phyloP scores from a whole-genome alignment of 148 eudicot genomes.

The Rhododendron henanense region DNA sequence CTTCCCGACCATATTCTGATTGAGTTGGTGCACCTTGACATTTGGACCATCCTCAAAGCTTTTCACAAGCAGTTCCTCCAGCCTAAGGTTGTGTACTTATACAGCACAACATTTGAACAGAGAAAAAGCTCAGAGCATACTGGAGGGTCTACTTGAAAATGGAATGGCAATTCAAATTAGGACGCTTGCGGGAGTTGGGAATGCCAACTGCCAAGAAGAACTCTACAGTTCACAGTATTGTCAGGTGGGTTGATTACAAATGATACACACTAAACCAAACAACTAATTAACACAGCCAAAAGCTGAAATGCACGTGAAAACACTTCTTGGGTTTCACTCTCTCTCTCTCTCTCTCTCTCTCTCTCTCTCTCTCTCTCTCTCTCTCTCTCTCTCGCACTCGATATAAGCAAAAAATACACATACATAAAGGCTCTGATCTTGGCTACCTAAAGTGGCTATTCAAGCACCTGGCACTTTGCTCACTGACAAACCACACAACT shows the following conservation, averaged over 20 bases:
- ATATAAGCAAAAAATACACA: neutral
- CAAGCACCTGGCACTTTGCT: neutral
- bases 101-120: neutral
- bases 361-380: too few species aligned
- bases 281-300: neutral
- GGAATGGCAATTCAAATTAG: neutral
- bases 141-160: neutral
- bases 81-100: too few species aligned
- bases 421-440: neutral
- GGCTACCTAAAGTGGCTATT: neutral
- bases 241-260: neutral
- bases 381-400: too few species aligned
- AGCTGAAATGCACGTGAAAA: neutral
- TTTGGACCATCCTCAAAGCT: neutral
- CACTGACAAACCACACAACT: neutral
- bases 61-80: neutral
- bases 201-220: neutral
- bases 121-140: neutral
- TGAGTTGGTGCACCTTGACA: neutral
- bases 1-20: neutral
- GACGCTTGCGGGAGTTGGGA: neutral
- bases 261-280: neutral
- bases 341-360: neutral
- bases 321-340: neutral
- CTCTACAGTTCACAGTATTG: neutral